A percentile compares a stretch with the other conserved stretches of the same genome.
phyloP scores from a whole-genome alignment of 805 yeast species.

The Saccharomycopsis oosterbeekiorum region DNA sequence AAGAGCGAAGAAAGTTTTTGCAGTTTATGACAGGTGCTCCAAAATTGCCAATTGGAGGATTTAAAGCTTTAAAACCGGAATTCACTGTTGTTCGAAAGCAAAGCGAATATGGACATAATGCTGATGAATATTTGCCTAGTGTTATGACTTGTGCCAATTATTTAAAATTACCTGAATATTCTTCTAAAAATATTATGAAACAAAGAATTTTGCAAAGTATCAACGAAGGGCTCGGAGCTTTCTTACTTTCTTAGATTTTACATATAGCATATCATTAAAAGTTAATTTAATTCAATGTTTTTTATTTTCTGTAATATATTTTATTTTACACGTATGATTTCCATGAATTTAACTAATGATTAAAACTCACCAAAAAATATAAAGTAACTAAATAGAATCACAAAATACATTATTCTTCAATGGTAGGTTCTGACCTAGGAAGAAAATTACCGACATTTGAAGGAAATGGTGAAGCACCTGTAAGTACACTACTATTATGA shows the following conservation, averaged over 20 bases:
- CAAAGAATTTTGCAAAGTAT: slow-evolving; percentile 58
- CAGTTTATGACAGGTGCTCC: slow-evolving; percentile 93
- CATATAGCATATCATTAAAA: neutral
- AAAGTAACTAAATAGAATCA: neutral
- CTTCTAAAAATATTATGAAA: slow-evolving; percentile 49
- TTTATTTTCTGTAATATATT: neutral
- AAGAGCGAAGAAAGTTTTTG: slow-evolving; percentile 61
- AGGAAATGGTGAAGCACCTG: slow-evolving; percentile 13
- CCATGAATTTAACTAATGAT: too few relatives aligned
- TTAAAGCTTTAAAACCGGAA: slow-evolving; percentile 68
- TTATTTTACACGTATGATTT: neutral
- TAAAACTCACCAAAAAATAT: too few relatives aligned
- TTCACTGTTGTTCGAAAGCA: slow-evolving; percentile 81
- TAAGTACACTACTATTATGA: neutral
- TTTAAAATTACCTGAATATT: slow-evolving; percentile 78
- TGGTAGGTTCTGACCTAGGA: slow-evolving; percentile 2
- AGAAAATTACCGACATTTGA: slow-evolving; percentile 6
- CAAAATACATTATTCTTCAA: neutral
- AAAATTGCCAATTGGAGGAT: slow-evolving; percentile 88
- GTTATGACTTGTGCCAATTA: slow-evolving; percentile 98
- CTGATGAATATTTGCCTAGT: slow-evolving; percentile 84
- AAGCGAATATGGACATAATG: slow-evolving; percentile 48
- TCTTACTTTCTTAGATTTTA: slow-evolving; percentile 50
- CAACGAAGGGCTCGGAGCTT: slow-evolving; percentile 82
- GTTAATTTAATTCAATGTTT: neutral